phyloP scores from a whole-genome alignment of 2,329 filamentous ascomycete genomes.

The Raffaelea arxii region DNA sequence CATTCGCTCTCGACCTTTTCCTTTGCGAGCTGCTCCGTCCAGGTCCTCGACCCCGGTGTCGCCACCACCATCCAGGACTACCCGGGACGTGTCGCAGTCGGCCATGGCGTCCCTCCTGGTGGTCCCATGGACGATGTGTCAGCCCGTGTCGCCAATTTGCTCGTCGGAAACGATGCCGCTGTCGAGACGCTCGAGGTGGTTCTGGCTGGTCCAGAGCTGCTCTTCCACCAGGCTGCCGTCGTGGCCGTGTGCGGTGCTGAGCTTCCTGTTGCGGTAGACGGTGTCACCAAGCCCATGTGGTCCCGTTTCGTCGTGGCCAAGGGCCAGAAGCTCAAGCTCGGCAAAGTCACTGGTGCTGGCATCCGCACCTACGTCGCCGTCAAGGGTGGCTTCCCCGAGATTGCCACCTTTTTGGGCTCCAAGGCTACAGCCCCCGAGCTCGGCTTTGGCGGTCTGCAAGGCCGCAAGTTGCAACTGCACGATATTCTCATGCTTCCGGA shows the following conservation, averaged over 20 bases:
- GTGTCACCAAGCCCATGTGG: neutral
- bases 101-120: neutral
- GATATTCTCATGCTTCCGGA: conserved; percentile 37
- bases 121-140: neutral
- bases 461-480: conserved; percentile 40
- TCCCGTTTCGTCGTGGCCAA: neutral
- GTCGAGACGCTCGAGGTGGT: conserved; percentile 26
- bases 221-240: conserved; percentile 23
- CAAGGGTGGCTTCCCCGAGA: conserved; percentile 18
- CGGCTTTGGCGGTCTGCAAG: conserved; percentile 48
- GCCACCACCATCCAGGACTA: conserved; percentile 19
- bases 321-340: conserved; percentile 2
- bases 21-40: conserved; percentile 19
- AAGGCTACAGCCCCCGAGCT: conserved; percentile 47
- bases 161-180: conserved; percentile 16
- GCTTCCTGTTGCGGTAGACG: neutral
- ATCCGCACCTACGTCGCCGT: conserved; percentile 4
- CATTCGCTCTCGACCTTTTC: conserved; percentile 23
- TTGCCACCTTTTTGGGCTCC: conserved; percentile 47
- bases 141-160: neutral
- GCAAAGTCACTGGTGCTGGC: neutral
- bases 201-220: conserved; percentile 21
- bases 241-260: conserved; percentile 14
- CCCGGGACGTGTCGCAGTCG: conserved; percentile 20
- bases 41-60: conserved; percentile 12